phyloP scores from a whole-genome alignment of 306 rosid species.

The Sesbania bispinosa region DNA sequence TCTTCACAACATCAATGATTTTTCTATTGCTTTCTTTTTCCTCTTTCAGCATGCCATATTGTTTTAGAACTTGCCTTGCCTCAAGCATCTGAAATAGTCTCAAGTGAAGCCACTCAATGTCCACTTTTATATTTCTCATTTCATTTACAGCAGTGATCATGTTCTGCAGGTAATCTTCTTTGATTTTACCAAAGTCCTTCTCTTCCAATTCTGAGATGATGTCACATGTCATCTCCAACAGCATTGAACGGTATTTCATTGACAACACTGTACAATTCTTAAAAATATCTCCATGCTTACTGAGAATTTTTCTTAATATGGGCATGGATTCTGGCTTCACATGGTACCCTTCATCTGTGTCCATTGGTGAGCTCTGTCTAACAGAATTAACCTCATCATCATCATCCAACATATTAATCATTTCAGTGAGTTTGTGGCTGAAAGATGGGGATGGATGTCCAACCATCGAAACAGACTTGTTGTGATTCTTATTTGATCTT shows the following conservation, averaged over 20 bases:
- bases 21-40: not conserved
- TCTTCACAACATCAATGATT: not conserved
- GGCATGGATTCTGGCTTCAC: not conserved
- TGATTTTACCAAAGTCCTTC: not conserved
- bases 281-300: not conserved
- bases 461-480: not conserved
- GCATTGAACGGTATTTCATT: not conserved
- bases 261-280: not conserved
- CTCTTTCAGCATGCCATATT: not conserved
- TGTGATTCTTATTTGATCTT: not conserved
- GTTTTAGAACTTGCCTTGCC: not conserved
- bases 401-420: not conserved
- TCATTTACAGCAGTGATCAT: not conserved
- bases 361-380: not conserved
- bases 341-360: not conserved
- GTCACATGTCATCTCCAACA: constrained; percentile 11
- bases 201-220: not conserved
- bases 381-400: not conserved
- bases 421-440: not conserved
- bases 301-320: not conserved
- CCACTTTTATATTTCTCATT: not conserved
- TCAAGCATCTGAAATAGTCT: constrained; percentile 4
- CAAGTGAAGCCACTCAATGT: constrained; percentile 6
- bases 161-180: not conserved
- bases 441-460: not conserved